Percentiles rank a stretch among this genome's conserved stretches.
These are phyloP conservation scores for Oryza brachyantha DNA, from an alignment of 176 grass and related monocot species.

Conservation along the genomic window DNA sequence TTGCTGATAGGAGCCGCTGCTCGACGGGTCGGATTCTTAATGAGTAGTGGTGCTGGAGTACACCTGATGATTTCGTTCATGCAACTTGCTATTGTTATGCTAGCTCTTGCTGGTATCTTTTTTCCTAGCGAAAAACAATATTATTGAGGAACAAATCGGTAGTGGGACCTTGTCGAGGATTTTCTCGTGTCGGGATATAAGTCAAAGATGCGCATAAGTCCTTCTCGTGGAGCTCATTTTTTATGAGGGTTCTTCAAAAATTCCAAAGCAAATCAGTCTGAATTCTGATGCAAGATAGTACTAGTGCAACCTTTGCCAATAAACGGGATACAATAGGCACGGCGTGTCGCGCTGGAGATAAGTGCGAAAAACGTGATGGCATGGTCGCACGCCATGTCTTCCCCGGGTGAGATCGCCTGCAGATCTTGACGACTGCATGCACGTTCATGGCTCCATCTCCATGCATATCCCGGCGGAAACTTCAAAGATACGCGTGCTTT, in stretches of 20 bases:
- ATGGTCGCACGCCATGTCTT: conserved; percentile 12
- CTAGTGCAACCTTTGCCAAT: neutral
- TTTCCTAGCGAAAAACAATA: too few relatives aligned
- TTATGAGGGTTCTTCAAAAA: too few relatives aligned
- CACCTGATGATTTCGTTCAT: neutral
- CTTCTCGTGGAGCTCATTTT: neutral
- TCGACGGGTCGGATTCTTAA: neutral
- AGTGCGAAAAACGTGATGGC: neutral
- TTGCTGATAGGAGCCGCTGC: neutral
- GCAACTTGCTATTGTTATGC: neutral
- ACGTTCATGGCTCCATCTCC: neutral
- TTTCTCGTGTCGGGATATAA: neutral
- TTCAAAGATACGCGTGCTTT: conserved; percentile 1
- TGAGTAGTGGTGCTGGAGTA: neutral
- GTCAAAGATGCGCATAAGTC: neutral
- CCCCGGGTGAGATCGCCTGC: neutral
- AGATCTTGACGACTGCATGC: conserved; percentile 3
- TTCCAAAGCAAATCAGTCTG: too few relatives aligned
- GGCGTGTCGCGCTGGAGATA: neutral
- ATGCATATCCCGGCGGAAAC: neutral
- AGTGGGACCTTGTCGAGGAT: neutral
- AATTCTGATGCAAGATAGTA: neutral
- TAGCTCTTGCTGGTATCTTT: too few relatives aligned
- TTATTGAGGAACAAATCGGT: neutral
- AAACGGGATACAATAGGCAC: neutral